Evolutionary conservation across 2,329 filamentous ascomycete species (phyloP).

Genomic region (Clarireedia sp.): DNA sequence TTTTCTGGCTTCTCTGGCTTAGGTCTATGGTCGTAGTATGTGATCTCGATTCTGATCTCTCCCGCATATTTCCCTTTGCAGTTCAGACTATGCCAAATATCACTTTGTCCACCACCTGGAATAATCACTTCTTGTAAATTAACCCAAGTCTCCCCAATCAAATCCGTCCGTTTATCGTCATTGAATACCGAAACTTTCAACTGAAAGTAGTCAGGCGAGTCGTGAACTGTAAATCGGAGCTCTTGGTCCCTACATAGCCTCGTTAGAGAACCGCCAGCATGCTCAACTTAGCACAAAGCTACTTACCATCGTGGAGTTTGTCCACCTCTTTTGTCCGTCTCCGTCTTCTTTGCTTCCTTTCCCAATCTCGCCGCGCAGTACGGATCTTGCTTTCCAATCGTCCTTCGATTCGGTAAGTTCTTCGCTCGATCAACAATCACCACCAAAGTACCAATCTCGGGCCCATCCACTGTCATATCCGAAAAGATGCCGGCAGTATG

Average conservation of each 20-base stretch:
- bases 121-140: slow-evolving; percentile 74
- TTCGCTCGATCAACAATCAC: slow-evolving; percentile 89
- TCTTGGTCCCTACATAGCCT: slow-evolving; percentile 78
- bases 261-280: slow-evolving; percentile 14
- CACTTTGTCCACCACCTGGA: slow-evolving; percentile 82
- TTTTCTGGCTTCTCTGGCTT: slow-evolving; percentile 67
- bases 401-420: slow-evolving; percentile 93
- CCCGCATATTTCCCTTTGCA: slow-evolving; percentile 94
- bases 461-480: slow-evolving; percentile 88
- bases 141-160: slow-evolving; percentile 92
- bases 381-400: slow-evolving; percentile 96
- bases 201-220: slow-evolving; percentile 92
- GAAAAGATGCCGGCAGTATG: slow-evolving; percentile 92
- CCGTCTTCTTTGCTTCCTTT: slow-evolving; percentile 96
- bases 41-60: slow-evolving; percentile 89
- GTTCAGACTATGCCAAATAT: slow-evolving; percentile 81
- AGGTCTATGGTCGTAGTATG: slow-evolving; percentile 84
- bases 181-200: slow-evolving; percentile 96
- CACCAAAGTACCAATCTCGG: slow-evolving; percentile 86
- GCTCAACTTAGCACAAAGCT: neutral
- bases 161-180: slow-evolving; percentile 93
- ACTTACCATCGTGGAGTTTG: slow-evolving; percentile 91
- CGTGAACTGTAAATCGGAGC: slow-evolving; percentile 89
- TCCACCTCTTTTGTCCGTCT: slow-evolving; percentile 85
- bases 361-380: slow-evolving; percentile 91